phyloP scores from a whole-genome alignment of 1,139 yeast species.

The Scheffersomyces titani region DNA sequence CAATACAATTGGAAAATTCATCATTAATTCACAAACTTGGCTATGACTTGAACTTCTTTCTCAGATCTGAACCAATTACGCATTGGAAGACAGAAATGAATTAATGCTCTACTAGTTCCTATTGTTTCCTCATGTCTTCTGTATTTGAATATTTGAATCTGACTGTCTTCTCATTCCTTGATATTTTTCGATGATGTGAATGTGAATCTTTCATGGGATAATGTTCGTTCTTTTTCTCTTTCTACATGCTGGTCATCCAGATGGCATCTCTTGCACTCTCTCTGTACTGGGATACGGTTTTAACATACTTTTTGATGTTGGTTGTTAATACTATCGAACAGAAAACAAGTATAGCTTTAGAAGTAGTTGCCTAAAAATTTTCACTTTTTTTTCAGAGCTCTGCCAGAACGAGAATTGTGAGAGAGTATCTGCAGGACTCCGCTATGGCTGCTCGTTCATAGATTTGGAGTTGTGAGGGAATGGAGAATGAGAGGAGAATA shows the following conservation, averaged over 20 bases:
- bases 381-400: neutral
- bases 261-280: neutral
- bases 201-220: neutral
- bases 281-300: neutral
- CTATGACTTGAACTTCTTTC: neutral
- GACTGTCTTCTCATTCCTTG: neutral
- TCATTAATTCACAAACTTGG: neutral
- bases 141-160: neutral
- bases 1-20: neutral
- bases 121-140: neutral
- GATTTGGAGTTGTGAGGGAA: neutral
- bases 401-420: neutral
- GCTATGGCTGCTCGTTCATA: neutral
- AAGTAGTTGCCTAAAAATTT: neutral
- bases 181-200: neutral
- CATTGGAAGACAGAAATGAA: neutral
- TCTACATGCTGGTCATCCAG: neutral
- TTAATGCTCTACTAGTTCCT: neutral
- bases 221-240: neutral
- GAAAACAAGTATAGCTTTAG: neutral
- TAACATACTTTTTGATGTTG: conserved; percentile 19
- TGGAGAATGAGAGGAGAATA: neutral
- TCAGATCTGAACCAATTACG: neutral
- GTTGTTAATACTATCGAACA: conserved; percentile 2
- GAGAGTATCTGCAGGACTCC: neutral